Conservation (phyloP, 139 green algal species). For the Tetradesmus obliquus region DNA sequence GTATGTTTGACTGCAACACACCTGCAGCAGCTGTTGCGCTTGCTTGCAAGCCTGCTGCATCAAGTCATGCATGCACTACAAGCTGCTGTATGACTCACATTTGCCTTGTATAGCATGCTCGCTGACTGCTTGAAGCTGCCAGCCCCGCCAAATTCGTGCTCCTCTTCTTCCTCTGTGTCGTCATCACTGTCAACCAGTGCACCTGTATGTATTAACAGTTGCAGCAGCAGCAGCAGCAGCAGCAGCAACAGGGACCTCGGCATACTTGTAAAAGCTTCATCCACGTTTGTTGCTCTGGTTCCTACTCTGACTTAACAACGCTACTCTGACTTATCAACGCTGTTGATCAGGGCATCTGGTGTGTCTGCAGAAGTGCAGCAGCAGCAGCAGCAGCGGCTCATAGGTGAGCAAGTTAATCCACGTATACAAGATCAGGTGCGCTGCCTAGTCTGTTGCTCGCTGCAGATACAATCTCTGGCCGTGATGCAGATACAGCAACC, state of each 20-base stretch:
- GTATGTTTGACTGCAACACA: too few species aligned
- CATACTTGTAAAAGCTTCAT: too few species aligned
- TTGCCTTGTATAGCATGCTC: background rate
- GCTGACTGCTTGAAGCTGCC: background rate
- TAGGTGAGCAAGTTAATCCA: background rate
- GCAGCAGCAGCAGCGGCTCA: background rate
- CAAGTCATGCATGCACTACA: background rate
- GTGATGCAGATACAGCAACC: background rate
- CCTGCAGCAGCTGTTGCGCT: background rate
- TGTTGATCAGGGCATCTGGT: too few species aligned
- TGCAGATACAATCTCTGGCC: background rate
- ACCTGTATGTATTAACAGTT: background rate
- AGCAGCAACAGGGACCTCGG: too few species aligned
- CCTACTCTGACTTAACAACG: too few species aligned
- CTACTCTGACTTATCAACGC: too few species aligned
- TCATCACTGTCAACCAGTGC: conserved; percentile 24
- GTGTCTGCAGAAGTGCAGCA: background rate
- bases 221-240: background rate
- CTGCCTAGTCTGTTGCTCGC: background rate
- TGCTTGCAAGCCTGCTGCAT: background rate
- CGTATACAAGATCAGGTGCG: background rate
- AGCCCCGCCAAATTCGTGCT: background rate
- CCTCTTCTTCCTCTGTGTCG: background rate
- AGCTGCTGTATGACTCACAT: background rate
- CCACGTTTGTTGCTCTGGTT: too few species aligned